Percentiles rank a stretch among this genome's conserved stretches.
These are phyloP conservation scores for Polytrichum commune DNA, from an alignment of 225 moss, liverwort and hornwort genomes.

Conservation along the genomic window DNA sequence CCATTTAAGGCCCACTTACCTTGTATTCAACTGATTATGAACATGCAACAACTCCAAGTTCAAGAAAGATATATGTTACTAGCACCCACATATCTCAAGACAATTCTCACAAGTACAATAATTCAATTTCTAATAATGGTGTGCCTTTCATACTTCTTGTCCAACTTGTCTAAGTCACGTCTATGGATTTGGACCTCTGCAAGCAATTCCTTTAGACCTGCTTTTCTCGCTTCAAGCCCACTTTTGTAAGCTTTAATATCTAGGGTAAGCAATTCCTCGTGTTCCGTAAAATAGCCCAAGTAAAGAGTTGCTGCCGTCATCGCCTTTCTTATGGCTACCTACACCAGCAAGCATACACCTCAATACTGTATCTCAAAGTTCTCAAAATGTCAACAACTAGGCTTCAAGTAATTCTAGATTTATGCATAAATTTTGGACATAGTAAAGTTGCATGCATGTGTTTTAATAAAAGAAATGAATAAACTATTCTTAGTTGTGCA, in stretches of 20 bases:
- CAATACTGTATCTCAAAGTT: neutral
- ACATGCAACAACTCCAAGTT: neutral
- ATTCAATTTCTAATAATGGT: too few relatives aligned
- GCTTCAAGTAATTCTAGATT: too few relatives aligned
- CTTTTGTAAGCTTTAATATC: constrained; percentile 58
- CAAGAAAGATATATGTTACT: too few relatives aligned
- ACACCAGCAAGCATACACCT: neutral
- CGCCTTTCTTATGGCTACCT: constrained; percentile 73
- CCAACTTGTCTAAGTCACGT: constrained; percentile 64
- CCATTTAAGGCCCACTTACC: too few relatives aligned
- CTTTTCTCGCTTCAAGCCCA: constrained; percentile 43
- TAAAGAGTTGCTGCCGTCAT: constrained; percentile 56
- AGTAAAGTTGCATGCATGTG: too few relatives aligned
- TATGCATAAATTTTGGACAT: too few relatives aligned
- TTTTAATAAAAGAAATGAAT: too few relatives aligned
- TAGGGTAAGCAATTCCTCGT: constrained; percentile 64
- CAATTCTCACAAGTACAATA: too few relatives aligned
- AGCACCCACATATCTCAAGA: too few relatives aligned
- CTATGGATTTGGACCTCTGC: constrained; percentile 63
- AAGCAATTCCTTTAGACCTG: constrained; percentile 58
- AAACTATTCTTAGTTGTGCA: too few relatives aligned
- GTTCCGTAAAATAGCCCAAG: constrained; percentile 48
- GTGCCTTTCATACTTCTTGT: constrained; percentile 45
- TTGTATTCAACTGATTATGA: neutral
- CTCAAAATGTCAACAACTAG: too few relatives aligned